These are phyloP conservation scores for Gelatoporia subvermispora DNA, from an alignment of 768 basidiomycete genomes.

Conservation along the genomic window DNA sequence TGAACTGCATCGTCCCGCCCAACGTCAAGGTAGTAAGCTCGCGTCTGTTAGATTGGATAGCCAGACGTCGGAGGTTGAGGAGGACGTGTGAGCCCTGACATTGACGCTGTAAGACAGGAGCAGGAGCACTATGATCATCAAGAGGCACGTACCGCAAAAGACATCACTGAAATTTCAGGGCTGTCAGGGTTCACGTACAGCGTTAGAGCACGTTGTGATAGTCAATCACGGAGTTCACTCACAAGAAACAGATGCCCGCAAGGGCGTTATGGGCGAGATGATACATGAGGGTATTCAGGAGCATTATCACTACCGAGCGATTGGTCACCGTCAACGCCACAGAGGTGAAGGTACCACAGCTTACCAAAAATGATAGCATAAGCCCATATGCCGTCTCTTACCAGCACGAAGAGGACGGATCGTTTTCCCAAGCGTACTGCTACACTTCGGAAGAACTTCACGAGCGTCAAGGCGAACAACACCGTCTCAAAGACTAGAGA, in stretches of 20 bases:
- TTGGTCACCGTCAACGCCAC: too few species aligned
- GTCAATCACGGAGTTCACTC: background rate
- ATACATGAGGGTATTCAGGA: conserved; percentile 15
- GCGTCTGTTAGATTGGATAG: too few species aligned
- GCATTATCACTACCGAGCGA: conserved; percentile 8
- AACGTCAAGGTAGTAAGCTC: too few species aligned
- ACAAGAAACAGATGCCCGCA: conserved; percentile 14
- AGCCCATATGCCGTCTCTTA: conserved; percentile 7
- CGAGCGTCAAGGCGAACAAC: conserved; percentile 3
- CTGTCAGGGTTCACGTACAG: background rate
- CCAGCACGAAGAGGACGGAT: background rate
- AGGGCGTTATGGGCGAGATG: conserved; percentile 7
- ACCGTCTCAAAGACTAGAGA: conserved; percentile 7
- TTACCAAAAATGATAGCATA: conserved; percentile 8
- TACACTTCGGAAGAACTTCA: background rate
- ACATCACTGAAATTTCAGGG: conserved; percentile 4
- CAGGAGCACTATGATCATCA: too few species aligned
- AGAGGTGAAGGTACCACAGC: background rate
- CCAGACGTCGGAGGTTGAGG: too few species aligned
- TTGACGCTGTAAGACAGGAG: background rate
- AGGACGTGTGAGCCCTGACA: background rate
- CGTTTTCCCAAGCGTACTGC: background rate
- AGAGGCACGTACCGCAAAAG: conserved; percentile 3
- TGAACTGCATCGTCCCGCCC: too few species aligned
- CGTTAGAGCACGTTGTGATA: background rate